Evolutionary conservation across 495 filamentous ascomycete species (phyloP).

Genomic region (Penicillium alfredii): DNA sequence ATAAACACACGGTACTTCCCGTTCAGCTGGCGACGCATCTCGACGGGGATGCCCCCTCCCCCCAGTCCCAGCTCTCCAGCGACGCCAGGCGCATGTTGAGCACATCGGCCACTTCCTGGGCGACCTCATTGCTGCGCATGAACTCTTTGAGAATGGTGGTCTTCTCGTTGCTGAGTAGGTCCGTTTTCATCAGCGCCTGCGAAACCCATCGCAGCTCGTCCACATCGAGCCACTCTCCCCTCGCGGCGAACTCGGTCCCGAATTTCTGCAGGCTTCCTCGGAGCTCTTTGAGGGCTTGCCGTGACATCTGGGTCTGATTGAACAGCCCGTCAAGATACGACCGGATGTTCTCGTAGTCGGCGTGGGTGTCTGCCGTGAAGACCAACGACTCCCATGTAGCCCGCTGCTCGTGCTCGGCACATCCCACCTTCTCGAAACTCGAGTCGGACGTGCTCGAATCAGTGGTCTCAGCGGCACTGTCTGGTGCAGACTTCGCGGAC

Average conservation of each 20-base stretch:
- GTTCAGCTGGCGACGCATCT: slow-evolving; percentile 57
- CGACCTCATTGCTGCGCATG: slow-evolving; percentile 47
- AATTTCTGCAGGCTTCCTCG: slow-evolving; percentile 40
- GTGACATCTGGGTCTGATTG: slow-evolving; percentile 27
- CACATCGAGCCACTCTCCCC: slow-evolving; percentile 29
- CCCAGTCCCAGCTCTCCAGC: slow-evolving; percentile 58
- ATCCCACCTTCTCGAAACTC: slow-evolving; percentile 34
- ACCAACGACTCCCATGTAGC: slow-evolving; percentile 52
- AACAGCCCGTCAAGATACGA: slow-evolving; percentile 52
- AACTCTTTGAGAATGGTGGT: slow-evolving; percentile 53
- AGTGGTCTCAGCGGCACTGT: slow-evolving; percentile 4
- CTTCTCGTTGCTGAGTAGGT: slow-evolving; percentile 57
- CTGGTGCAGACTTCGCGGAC: slow-evolving; percentile 1
- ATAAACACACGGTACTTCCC: slow-evolving; percentile 57
- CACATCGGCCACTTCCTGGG: slow-evolving; percentile 58
- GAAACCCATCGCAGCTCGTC: slow-evolving; percentile 45
- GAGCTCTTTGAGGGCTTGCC: slow-evolving; percentile 41
- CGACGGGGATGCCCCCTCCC: slow-evolving; percentile 45
- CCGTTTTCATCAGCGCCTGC: slow-evolving; percentile 47
- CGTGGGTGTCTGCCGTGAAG: slow-evolving; percentile 42
- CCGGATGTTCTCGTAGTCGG: slow-evolving; percentile 40
- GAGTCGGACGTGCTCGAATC: slow-evolving; percentile 3
- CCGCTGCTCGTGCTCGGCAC: slow-evolving; percentile 45
- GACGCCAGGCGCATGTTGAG: slow-evolving; percentile 60
- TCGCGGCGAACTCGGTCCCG: slow-evolving; percentile 32